Conservation (phyloP, 2,329 filamentous ascomycete species). For the Neofusicoccum cordaticola region DNA sequence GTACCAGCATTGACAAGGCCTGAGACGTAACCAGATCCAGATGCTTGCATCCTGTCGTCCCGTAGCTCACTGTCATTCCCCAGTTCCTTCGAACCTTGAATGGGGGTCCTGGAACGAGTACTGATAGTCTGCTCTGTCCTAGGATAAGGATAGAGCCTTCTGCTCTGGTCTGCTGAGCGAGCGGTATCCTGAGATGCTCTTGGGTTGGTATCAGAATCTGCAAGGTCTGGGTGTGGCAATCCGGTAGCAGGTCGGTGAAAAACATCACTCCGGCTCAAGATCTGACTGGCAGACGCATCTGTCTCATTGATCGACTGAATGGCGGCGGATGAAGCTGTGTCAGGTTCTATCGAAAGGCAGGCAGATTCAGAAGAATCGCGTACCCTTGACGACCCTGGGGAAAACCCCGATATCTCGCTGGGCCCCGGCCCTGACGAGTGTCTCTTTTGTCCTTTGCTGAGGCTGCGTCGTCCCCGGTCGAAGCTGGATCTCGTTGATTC, state of each 20-base stretch:
- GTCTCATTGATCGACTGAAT: constrained; percentile 64
- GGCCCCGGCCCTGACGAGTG: background rate
- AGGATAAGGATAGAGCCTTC: background rate
- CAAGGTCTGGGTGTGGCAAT: constrained; percentile 36
- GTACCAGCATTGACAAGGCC: constrained; percentile 61
- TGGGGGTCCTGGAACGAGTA: constrained; percentile 4
- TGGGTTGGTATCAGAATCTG: constrained; percentile 20
- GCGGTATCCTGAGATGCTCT: constrained; percentile 36
- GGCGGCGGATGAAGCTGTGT: constrained; percentile 68
- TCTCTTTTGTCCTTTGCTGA: background rate
- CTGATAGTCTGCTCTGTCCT: constrained; percentile 7
- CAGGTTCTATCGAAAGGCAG: constrained; percentile 28
- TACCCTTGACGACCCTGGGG: background rate
- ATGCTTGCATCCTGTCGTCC: constrained; percentile 10
- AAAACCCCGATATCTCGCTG: background rate
- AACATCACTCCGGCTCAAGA: constrained; percentile 80
- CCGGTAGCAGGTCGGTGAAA: constrained; percentile 71
- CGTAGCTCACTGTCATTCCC: constrained; percentile 2
- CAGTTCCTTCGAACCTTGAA: constrained; percentile 2
- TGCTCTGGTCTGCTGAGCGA: constrained; percentile 25
- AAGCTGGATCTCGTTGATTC: constrained; percentile 43
- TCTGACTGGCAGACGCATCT: constrained; percentile 84
- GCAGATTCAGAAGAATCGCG: constrained; percentile 50
- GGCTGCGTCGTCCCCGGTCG: constrained; percentile 18
- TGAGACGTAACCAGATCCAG: constrained; percentile 32